Evolutionary conservation across 768 basidiomycete species (phyloP).

Genomic region (Termitomyces sp.): DNA sequence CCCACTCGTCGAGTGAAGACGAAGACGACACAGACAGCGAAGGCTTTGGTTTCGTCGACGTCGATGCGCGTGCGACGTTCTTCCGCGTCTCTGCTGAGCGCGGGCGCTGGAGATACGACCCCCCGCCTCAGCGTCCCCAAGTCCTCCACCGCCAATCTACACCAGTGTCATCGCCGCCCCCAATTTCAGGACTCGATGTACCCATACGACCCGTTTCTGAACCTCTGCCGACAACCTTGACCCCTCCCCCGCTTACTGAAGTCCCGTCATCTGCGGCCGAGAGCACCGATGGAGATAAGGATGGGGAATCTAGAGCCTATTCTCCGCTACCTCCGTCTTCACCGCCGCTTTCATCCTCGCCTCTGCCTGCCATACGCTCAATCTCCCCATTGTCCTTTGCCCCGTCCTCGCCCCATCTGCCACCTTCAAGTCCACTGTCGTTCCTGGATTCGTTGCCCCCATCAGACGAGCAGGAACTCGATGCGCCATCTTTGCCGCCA

Average conservation of each 20-base stretch:
- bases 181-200: conserved; percentile 19
- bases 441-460: conserved; percentile 4
- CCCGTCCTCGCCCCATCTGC: conserved; percentile 16
- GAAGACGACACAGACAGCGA: conserved; percentile 17
- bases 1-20: conserved; percentile 18
- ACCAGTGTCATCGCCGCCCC: conserved; percentile 25
- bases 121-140: conserved; percentile 24
- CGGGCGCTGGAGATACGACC: conserved; percentile 52
- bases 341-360: conserved; percentile 20
- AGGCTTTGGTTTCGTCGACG: conserved; percentile 18
- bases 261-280: neutral
- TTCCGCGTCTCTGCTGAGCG: conserved; percentile 54
- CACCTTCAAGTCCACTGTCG: conserved; percentile 17
- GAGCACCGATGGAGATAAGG: neutral
- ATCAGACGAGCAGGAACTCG: neutral
- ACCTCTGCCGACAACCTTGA: conserved; percentile 12
- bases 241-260: neutral
- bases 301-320: neutral
- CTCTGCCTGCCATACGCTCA: conserved; percentile 34
- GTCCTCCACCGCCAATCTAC: conserved; percentile 26
- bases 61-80: conserved; percentile 38
- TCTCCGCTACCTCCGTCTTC: conserved; percentile 1
- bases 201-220: conserved; percentile 29
- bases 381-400: conserved; percentile 22
- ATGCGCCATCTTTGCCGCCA: too few relatives aligned